phyloP scores from a whole-genome alignment of 176 grass and related monocot species.

The Aechmea fasciata region DNA sequence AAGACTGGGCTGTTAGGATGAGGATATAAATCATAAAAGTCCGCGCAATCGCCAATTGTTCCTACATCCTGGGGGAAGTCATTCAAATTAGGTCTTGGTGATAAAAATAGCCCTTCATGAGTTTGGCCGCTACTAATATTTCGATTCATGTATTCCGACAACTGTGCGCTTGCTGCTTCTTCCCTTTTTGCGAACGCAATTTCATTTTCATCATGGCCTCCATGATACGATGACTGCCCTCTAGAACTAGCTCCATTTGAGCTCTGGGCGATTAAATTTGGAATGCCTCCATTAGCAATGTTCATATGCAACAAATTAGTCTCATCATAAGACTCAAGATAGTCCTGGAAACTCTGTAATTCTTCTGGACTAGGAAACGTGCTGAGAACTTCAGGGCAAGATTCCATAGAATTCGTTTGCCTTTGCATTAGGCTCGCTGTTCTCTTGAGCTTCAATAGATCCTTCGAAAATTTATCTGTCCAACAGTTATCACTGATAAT shows the following conservation, averaged over 20 bases:
- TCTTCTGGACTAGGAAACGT: slow-evolving; percentile 34
- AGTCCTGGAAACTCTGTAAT: slow-evolving; percentile 37
- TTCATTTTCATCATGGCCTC: slow-evolving; percentile 28
- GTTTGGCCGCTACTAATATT: slow-evolving; percentile 24
- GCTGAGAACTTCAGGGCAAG: slow-evolving; percentile 35
- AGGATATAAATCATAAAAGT: slow-evolving; percentile 17
- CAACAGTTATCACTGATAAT: not conserved
- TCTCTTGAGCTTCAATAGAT: slow-evolving; percentile 16
- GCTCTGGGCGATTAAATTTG: slow-evolving; percentile 44
- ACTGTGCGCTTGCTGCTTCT: slow-evolving; percentile 27
- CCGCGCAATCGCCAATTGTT: slow-evolving; percentile 23
- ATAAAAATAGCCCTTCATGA: slow-evolving; percentile 15
- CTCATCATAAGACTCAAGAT: slow-evolving; percentile 23
- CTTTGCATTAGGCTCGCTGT: slow-evolving; percentile 38
- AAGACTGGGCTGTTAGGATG: slow-evolving; percentile 39
- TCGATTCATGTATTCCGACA: slow-evolving; percentile 35
- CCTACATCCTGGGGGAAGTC: slow-evolving; percentile 17
- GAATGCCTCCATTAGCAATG: slow-evolving; percentile 28
- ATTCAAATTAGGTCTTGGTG: slow-evolving; percentile 34
- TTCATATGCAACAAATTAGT: slow-evolving; percentile 26
- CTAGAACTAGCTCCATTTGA: slow-evolving; percentile 48
- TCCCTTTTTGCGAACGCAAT: slow-evolving; percentile 41
- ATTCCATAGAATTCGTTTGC: slow-evolving; percentile 44
- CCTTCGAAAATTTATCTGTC: slow-evolving; percentile 14
- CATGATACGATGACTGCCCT: slow-evolving; percentile 27